Conservation (phyloP, 2,329 filamentous ascomycete species). For the Fusarium mundagurra region DNA sequence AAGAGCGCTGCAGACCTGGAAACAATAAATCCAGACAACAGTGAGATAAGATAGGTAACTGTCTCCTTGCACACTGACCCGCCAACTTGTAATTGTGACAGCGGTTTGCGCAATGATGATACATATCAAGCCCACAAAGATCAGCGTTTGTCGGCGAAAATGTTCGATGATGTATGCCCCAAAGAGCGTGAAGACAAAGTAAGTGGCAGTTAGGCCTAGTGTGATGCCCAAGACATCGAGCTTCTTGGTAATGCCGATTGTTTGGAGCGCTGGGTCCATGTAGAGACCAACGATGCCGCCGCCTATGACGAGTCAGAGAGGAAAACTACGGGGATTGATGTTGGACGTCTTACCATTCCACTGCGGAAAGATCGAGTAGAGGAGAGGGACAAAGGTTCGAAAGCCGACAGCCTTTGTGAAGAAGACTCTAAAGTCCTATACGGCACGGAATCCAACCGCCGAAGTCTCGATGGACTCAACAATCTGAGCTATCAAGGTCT, state of each 20-base stretch:
- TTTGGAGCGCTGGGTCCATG: slow-evolving; percentile 28
- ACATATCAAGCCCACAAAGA: slow-evolving; percentile 30
- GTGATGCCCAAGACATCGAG: slow-evolving; percentile 35
- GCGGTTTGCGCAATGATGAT: slow-evolving; percentile 32
- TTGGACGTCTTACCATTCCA: slow-evolving; percentile 27
- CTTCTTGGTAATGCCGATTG: slow-evolving; percentile 27
- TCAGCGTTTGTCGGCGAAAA: slow-evolving; percentile 32
- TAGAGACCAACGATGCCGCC: slow-evolving; percentile 32
- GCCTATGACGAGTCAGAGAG: neutral
- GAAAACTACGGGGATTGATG: neutral
- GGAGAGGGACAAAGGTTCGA: slow-evolving; percentile 22
- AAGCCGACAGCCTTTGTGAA: slow-evolving; percentile 29
- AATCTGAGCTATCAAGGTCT: slow-evolving; percentile 33
- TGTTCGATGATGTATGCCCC: slow-evolving; percentile 34
- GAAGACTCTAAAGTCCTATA: slow-evolving; percentile 37
- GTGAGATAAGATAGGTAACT: slow-evolving; percentile 17
- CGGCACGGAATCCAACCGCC: slow-evolving; percentile 17
- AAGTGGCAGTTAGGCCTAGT: slow-evolving; percentile 27
- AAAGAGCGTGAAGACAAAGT: slow-evolving; percentile 39
- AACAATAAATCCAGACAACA: slow-evolving; percentile 36
- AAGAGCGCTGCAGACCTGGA: slow-evolving; percentile 38
- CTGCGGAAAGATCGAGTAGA: slow-evolving; percentile 36
- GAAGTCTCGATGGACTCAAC: slow-evolving; percentile 36
- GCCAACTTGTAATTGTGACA: slow-evolving; percentile 40
- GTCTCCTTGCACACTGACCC: neutral